Conservation (phyloP, 805 yeast genomes). For the Wickerhamiella azymoides region DNA sequence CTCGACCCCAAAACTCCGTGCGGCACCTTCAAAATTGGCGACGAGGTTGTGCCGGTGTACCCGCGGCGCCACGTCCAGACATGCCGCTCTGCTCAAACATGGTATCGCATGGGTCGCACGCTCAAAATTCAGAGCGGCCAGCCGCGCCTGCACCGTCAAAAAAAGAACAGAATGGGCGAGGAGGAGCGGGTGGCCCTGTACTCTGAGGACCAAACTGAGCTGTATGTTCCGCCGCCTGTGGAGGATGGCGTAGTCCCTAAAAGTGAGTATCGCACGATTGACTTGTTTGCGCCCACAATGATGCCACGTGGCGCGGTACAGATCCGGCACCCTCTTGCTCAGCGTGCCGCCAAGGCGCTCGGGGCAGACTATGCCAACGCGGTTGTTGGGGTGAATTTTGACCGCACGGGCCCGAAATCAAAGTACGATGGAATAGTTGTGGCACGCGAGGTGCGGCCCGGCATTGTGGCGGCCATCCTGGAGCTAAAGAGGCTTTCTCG, state of each 20-base stretch:
- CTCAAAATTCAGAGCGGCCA: conserved; percentile 51
- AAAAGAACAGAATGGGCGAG: conserved; percentile 17
- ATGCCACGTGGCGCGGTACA: conserved; percentile 67
- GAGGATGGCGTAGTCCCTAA: conserved; percentile 55
- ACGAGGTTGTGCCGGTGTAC: conserved; percentile 34
- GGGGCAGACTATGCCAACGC: conserved; percentile 77
- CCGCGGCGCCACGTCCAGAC: conserved; percentile 48
- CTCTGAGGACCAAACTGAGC: conserved; percentile 63
- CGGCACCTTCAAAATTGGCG: conserved; percentile 49
- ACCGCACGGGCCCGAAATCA: conserved; percentile 32
- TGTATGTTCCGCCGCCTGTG: conserved; percentile 52
- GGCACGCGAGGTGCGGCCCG: conserved; percentile 30
- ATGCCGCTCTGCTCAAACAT: conserved; percentile 63
- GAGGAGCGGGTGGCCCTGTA: conserved; percentile 34
- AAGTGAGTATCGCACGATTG: conserved; percentile 74
- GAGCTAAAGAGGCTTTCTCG: conserved; percentile 41
- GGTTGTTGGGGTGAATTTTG: conserved; percentile 73
- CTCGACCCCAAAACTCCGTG: conserved; percentile 49
- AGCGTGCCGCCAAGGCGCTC: conserved; percentile 55
- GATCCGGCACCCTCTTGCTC: conserved; percentile 37
- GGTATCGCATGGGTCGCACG: conserved; percentile 73
- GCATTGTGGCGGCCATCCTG: neutral
- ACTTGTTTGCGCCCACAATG: conserved; percentile 65
- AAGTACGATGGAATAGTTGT: conserved; percentile 64
- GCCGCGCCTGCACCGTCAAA: conserved; percentile 35